A percentile compares a stretch with the other conserved stretches of the same genome.
Conservation (phyloP, 2,329 filamentous ascomycete species). For the Fusarium verrucosum region DNA sequence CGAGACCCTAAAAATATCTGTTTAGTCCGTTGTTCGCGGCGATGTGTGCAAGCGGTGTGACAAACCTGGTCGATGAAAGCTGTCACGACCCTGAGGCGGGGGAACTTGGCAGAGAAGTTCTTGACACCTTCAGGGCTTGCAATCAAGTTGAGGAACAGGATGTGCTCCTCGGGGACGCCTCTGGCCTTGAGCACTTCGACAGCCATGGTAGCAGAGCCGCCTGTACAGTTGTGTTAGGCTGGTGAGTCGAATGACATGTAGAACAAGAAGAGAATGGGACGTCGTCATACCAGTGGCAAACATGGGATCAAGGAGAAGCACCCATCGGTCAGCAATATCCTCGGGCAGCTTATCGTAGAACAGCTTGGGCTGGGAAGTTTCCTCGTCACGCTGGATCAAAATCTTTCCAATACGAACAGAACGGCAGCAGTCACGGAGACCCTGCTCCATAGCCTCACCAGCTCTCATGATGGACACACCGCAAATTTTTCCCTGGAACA, state of each 20-base stretch:
- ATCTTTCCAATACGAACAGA: conserved; percentile 99
- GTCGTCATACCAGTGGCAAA: conserved; percentile 81
- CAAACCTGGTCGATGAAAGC: conserved; percentile 87
- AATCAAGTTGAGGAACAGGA: conserved; percentile 95
- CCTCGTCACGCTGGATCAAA: conserved; percentile 95
- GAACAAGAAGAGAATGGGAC: background rate
- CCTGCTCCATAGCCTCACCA: conserved; percentile 98
- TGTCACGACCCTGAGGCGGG: conserved; percentile 89
- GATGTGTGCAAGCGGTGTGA: conserved; percentile 13
- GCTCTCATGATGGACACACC: conserved; percentile 98
- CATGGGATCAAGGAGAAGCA: conserved; percentile 96
- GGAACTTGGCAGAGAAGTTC: conserved; percentile 89
- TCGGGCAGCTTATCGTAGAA: conserved; percentile 98
- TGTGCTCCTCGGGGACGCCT: conserved; percentile 93
- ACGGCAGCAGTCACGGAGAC: conserved; percentile 92
- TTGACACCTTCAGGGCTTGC: conserved; percentile 93
- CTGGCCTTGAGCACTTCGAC: conserved; percentile 90
- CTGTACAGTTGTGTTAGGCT: conserved; percentile 55
- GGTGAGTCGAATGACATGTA: background rate
- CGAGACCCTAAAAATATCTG: conserved; percentile 69
- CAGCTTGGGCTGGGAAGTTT: conserved; percentile 88
- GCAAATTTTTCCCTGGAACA: conserved; percentile 98
- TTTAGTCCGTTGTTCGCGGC: conserved; percentile 31
- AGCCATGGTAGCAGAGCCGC: conserved; percentile 95
- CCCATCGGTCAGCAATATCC: conserved; percentile 93